These are phyloP conservation scores for Parastagonospora nodorum DNA, from an alignment of 2,329 filamentous ascomycete species.

Conservation along the genomic window DNA sequence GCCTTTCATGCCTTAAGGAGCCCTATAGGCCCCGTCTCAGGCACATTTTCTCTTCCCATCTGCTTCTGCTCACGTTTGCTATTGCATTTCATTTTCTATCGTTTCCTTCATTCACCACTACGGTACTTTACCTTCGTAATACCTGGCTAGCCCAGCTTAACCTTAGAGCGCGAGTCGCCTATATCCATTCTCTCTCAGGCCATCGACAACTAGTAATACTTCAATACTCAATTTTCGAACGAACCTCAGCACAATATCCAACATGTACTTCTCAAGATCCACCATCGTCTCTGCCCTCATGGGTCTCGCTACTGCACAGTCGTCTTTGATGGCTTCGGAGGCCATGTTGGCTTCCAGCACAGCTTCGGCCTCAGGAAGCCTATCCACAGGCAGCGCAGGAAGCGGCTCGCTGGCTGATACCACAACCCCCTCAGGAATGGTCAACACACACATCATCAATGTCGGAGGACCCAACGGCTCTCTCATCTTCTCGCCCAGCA, in stretches of 20 bases:
- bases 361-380: constrained; percentile 9
- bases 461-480: constrained; percentile 61
- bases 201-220: constrained; percentile 31
- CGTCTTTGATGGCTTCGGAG: constrained; percentile 27
- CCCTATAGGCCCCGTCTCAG: constrained; percentile 39
- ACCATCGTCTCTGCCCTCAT: constrained; percentile 37
- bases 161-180: constrained; percentile 46
- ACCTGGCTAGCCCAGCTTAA: constrained; percentile 46
- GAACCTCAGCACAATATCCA: constrained; percentile 20
- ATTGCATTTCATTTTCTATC: constrained; percentile 37
- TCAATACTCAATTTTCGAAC: constrained; percentile 22
- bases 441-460: constrained; percentile 63
- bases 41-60: constrained; percentile 33
- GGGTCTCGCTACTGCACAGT: constrained; percentile 34
- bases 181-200: constrained; percentile 29
- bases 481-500: constrained; percentile 69
- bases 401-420: constrained; percentile 8
- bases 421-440: constrained; percentile 15
- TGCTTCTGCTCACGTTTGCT: constrained; percentile 36
- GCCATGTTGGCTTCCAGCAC: constrained; percentile 11
- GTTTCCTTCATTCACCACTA: constrained; percentile 29
- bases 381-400: constrained; percentile 8
- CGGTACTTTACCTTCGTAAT: constrained; percentile 40
- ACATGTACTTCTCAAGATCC: constrained; percentile 44
- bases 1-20: constrained; percentile 47